phyloP scores from a whole-genome alignment of 805 yeast species.

The Zygoascus biomembranicola region DNA sequence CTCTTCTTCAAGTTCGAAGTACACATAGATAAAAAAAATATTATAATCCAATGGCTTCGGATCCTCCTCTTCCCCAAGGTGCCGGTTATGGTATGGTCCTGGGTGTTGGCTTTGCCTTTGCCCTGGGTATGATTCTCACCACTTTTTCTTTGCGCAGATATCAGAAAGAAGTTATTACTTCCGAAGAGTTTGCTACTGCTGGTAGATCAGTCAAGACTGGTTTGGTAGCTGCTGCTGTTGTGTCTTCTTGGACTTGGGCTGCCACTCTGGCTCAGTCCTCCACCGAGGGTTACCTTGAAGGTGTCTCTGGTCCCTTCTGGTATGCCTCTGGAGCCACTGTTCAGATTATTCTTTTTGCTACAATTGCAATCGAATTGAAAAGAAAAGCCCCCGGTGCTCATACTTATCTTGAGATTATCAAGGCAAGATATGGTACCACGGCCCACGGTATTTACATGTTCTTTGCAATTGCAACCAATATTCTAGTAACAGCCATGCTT shows the following conservation, averaged over 20 bases:
- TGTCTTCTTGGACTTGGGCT: conserved; percentile 93
- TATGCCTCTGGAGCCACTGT: conserved; percentile 91
- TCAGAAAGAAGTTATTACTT: conserved; percentile 78
- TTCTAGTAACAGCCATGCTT: conserved; percentile 87
- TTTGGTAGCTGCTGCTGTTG: conserved; percentile 82
- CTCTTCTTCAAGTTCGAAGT: too few species aligned
- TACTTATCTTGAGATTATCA: conserved; percentile 79
- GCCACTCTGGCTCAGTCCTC: conserved; percentile 69
- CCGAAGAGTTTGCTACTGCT: conserved; percentile 91
- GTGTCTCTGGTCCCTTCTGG: conserved; percentile 72
- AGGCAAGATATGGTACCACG: conserved; percentile 67
- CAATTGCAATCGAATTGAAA: conserved; percentile 81
- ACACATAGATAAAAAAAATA: too few species aligned
- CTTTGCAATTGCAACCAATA: conserved; percentile 81
- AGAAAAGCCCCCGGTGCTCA: conserved; percentile 88
- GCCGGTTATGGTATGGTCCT: conserved; percentile 85
- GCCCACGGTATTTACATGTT: conserved; percentile 57
- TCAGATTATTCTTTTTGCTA: conserved; percentile 79
- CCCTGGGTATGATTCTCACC: conserved; percentile 68
- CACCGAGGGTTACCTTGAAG: conserved; percentile 68
- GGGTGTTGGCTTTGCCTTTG: conserved; percentile 65
- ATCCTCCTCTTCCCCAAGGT: conserved; percentile 50
- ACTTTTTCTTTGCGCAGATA: conserved; percentile 67
- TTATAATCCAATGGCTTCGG: not conserved
- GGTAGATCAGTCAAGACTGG: conserved; percentile 84